Conservation (phyloP, 2,329 filamentous ascomycete genomes). For the Simplicillium sp. region DNA sequence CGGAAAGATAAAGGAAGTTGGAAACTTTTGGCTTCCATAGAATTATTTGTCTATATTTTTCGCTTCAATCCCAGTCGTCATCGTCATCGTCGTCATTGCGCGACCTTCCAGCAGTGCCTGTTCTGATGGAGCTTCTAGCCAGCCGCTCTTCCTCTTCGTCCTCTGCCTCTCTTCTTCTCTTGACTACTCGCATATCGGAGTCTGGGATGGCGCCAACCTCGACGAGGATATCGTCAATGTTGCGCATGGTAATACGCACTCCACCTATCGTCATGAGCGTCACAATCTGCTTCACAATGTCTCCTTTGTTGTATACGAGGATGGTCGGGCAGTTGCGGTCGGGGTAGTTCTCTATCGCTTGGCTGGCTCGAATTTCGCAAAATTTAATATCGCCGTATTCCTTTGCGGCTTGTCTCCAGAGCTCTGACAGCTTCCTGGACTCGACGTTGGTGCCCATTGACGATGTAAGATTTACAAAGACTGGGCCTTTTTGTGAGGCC, state of each 20-base stretch:
- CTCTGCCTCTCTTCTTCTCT: constrained; percentile 48
- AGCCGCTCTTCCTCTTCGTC: constrained; percentile 51
- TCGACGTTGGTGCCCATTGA: constrained; percentile 73
- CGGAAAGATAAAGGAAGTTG: constrained; percentile 2
- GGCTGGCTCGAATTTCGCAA: constrained; percentile 83
- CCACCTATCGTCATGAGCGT: constrained; percentile 75
- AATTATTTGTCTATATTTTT: constrained; percentile 3
- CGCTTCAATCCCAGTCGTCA: constrained; percentile 49
- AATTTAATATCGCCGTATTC: constrained; percentile 96
- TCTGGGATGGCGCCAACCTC: constrained; percentile 71
- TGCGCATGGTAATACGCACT: constrained; percentile 56
- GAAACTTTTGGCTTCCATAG: not conserved
- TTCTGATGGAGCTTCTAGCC: constrained; percentile 38
- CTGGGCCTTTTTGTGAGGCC: constrained; percentile 59
- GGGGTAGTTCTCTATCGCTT: constrained; percentile 95
- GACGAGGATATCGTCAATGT: constrained; percentile 74
- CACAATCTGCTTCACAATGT: constrained; percentile 88
- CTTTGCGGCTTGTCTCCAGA: constrained; percentile 75
- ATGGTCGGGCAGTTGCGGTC: constrained; percentile 93
- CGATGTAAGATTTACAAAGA: constrained; percentile 75
- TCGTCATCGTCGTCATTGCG: constrained; percentile 40
- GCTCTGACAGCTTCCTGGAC: constrained; percentile 70
- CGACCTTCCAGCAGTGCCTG: constrained; percentile 36
- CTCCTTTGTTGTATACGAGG: constrained; percentile 81
- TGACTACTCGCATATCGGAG: constrained; percentile 67